Evolutionary conservation across 495 filamentous ascomycete species (phyloP).

Genomic region (Aspergillus avenaceus): DNA sequence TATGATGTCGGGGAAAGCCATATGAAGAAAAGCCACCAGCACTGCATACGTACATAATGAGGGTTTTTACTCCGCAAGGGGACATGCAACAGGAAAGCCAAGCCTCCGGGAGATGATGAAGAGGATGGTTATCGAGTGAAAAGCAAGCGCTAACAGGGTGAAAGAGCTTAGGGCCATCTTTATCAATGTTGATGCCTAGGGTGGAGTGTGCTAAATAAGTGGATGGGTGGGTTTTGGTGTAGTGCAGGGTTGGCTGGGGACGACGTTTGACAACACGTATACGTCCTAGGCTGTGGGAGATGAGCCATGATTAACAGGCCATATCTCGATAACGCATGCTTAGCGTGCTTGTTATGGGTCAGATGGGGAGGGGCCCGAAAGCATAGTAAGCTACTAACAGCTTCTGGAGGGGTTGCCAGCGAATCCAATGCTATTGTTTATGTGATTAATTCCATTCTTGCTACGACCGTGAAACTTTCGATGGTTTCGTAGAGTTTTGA

Average conservation of each 20-base stretch:
- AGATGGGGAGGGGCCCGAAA: slow-evolving; percentile 1
- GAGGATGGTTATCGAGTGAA: background rate
- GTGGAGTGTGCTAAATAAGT: background rate
- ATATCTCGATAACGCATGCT: slow-evolving; percentile 3
- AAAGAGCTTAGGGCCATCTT: background rate
- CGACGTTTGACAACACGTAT: slow-evolving; percentile 13
- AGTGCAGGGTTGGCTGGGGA: background rate
- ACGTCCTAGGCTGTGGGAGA: slow-evolving; percentile 1
- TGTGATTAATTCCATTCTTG: background rate
- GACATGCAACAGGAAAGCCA: background rate
- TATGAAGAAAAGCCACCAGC: background rate
- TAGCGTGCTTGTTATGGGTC: slow-evolving; percentile 1
- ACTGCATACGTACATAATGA: background rate
- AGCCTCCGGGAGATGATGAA: background rate
- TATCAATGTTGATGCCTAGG: slow-evolving; percentile 1
- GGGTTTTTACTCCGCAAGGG: background rate
- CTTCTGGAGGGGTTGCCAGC: background rate
- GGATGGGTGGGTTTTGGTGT: background rate
- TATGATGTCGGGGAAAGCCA: background rate
- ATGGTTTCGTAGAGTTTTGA: background rate
- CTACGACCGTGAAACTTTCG: slow-evolving; percentile 1
- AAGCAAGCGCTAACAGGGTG: background rate
- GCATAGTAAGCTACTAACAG: background rate
- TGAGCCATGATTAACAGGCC: slow-evolving; percentile 1
- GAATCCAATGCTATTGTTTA: background rate